Evolutionary conservation across 1,284 basidiomycete species (phyloP), one percentile per base, ranked within the genome.

Genomic region (Leccinum griseonigrum): DNA sequence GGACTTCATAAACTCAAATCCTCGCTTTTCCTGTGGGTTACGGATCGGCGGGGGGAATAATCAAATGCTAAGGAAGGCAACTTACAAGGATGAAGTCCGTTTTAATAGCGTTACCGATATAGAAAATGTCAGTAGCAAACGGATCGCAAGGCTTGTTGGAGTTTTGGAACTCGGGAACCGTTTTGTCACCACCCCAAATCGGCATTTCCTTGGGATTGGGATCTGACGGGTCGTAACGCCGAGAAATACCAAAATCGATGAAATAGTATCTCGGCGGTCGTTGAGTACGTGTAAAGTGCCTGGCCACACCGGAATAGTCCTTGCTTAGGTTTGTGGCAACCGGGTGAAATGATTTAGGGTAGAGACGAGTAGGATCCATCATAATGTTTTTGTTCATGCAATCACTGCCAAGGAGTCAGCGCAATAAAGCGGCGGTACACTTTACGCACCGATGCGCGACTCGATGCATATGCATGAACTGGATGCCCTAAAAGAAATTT

Each of bases 361-460:
- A 68, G 31, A 68, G 76, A 18, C 70, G 69, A 53, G 69, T 54
- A 2, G 75, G 69, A 54, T 79, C 77, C 66, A 79, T 69, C 77
- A 80, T 76, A 50, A 80, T 70, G 56, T 82, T 81, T n/a, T 66
- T 34, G 4, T 56, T 57, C 64, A 67, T 61, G 18, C 64, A 65
- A 16, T 65, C 64, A 2, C 64, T 65, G 2, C n/a, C 5, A 4
- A 22, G 18, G 18, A n/a, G 9, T 61, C 2, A 52, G 26, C 10
- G 4, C 4, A 29, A 26, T 22, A 22, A 22, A 22, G 22, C 22
- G 22, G 22, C 22, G 22, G 22, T 22, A 22, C 22, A 22, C 22
- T 22, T 22, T 22, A 22, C 22, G 22, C 14, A 63, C 60, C 59
- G 58, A 51, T 69, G 70, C 0, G 70, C 60, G 6, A 66, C 58